A percentile compares a stretch with the other conserved stretches of the same genome.
These are phyloP conservation scores for Aspergillus ochraceus DNA, from an alignment of 2,329 filamentous ascomycete species.

Conservation along the genomic window DNA sequence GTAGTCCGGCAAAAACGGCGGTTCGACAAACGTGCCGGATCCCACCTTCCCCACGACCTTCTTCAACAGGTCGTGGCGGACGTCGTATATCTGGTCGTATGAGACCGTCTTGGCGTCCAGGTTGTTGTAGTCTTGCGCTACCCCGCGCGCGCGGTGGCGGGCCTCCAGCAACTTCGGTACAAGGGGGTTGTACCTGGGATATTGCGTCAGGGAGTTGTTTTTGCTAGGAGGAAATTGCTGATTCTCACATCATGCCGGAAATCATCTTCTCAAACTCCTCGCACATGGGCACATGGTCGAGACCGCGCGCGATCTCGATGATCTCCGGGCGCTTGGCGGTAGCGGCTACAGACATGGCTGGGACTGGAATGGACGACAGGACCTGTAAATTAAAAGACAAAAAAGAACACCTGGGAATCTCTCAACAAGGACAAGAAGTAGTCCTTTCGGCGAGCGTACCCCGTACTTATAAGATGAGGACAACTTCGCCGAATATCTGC, in stretches of 20 bases:
- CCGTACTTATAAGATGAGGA: too few relatives aligned
- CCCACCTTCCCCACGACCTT: constrained; percentile 31
- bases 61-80: constrained; percentile 26
- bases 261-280: constrained; percentile 39
- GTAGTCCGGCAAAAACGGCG: constrained; percentile 34
- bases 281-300: constrained; percentile 28
- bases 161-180: constrained; percentile 27
- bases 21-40: constrained; percentile 31
- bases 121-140: constrained; percentile 30
- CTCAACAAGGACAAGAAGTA: not conserved
- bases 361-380: not conserved
- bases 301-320: constrained; percentile 28
- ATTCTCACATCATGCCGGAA: constrained; percentile 35
- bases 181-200: constrained; percentile 30
- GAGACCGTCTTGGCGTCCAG: constrained; percentile 26
- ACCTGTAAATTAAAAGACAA: not conserved
- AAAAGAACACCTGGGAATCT: too few relatives aligned
- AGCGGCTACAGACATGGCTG: constrained; percentile 15
- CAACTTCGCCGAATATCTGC: too few relatives aligned
- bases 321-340: constrained; percentile 30
- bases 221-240: too few relatives aligned
- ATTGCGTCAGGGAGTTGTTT: not conserved
- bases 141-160: constrained; percentile 28
- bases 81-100: constrained; percentile 27
- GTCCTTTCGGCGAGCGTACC: too few relatives aligned